phyloP scores from a whole-genome alignment of 1,284 basidiomycete species.

The Nidula niveotomentosa region DNA sequence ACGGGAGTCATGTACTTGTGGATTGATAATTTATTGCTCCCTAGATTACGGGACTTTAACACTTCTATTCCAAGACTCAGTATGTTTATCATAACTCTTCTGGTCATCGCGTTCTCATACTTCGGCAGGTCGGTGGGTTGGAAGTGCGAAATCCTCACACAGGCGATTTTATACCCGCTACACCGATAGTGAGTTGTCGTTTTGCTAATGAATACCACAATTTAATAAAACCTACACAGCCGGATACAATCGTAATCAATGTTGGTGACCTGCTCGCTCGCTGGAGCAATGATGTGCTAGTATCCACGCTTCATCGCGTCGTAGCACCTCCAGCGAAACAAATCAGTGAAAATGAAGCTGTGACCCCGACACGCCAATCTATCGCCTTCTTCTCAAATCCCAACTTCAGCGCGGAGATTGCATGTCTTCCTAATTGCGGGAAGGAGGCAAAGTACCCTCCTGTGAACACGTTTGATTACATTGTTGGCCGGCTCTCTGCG shows the following conservation, averaged over 20 bases:
- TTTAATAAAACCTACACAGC: slow-evolving; percentile 34
- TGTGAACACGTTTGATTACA: slow-evolving; percentile 75
- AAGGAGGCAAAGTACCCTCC: slow-evolving; percentile 59
- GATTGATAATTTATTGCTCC: neutral
- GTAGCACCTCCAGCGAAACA: slow-evolving; percentile 65
- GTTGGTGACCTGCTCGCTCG: slow-evolving; percentile 81
- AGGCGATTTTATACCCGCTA: slow-evolving; percentile 67
- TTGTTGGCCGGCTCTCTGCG: slow-evolving; percentile 66
- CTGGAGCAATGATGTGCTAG: slow-evolving; percentile 82
- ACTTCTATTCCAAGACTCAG: slow-evolving; percentile 80
- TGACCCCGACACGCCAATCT: slow-evolving; percentile 72
- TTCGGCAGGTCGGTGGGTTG: slow-evolving; percentile 69
- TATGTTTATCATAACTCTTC: slow-evolving; percentile 22
- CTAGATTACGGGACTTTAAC: slow-evolving; percentile 86
- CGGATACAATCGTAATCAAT: slow-evolving; percentile 82
- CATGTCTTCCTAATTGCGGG: slow-evolving; percentile 74
- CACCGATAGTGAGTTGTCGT: slow-evolving; percentile 61
- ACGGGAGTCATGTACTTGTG: neutral
- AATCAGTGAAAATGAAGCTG: slow-evolving; percentile 45
- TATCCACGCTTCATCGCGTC: slow-evolving; percentile 81
- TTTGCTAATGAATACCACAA: too few relatives aligned
- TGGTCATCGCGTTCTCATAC: neutral
- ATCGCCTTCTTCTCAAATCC: slow-evolving; percentile 91
- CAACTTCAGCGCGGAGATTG: slow-evolving; percentile 67
- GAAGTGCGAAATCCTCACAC: slow-evolving; percentile 82